Percentiles rank a stretch among this genome's conserved stretches.
These are phyloP conservation scores for Pythium dissotocum DNA, from an alignment of 352 stramenopile genomes.

Conservation along the genomic window DNA sequence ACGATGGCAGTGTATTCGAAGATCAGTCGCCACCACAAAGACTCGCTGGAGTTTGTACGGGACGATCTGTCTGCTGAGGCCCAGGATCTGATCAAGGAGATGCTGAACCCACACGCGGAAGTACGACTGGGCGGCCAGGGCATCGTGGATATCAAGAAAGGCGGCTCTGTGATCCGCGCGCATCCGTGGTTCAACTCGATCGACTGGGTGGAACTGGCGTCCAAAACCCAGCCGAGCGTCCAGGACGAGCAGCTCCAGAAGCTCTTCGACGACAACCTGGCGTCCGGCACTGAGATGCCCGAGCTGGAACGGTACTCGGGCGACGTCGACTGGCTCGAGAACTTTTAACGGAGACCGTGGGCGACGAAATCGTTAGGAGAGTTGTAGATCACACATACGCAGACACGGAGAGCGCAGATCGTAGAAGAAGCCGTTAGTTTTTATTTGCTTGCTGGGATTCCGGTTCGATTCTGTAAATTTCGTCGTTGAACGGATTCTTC, in stretches of 20 bases:
- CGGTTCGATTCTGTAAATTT: background rate
- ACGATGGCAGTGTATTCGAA: constrained; percentile 87
- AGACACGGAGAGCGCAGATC: background rate
- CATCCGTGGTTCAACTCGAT: constrained; percentile 80
- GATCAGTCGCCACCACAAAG: constrained; percentile 71
- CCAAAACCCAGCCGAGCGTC: constrained; percentile 56
- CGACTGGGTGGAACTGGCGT: constrained; percentile 77
- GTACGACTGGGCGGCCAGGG: constrained; percentile 68
- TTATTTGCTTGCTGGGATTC: background rate
- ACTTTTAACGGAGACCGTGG: constrained; percentile 46
- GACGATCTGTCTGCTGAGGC: constrained; percentile 60
- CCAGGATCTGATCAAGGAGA: constrained; percentile 57
- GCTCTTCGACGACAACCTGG: constrained; percentile 63
- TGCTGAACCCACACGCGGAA: constrained; percentile 76
- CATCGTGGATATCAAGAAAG: constrained; percentile 75
- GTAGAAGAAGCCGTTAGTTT: constrained; percentile 1
- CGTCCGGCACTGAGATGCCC: constrained; percentile 43
- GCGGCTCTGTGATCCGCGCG: constrained; percentile 74
- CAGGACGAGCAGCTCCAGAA: constrained; percentile 52
- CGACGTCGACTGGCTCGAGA: constrained; percentile 78
- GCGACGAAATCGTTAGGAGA: background rate
- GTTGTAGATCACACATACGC: background rate
- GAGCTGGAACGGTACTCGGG: constrained; percentile 59
- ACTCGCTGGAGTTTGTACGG: constrained; percentile 48
- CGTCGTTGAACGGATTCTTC: background rate